Conservation (phyloP, 1,284 basidiomycete genomes). For the Erythrobasidium hasegawianum region DNA sequence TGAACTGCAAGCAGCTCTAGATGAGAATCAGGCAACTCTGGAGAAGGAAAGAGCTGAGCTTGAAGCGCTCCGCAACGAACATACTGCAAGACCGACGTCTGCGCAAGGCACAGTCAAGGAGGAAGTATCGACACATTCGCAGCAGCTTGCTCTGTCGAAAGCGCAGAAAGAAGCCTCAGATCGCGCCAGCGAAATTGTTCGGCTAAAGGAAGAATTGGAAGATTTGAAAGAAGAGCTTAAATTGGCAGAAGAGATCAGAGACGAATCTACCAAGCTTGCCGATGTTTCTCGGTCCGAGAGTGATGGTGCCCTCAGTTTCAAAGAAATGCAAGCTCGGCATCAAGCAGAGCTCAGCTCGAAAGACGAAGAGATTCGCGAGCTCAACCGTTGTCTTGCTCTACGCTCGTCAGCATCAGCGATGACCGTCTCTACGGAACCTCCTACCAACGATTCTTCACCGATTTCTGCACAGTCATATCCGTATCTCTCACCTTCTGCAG, state of each 20-base stretch:
- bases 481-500: slow-evolving; percentile 11
- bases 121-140: slow-evolving; percentile 49
- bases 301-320: neutral
- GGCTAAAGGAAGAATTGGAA: slow-evolving; percentile 57
- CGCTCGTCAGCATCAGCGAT: neutral
- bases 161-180: slow-evolving; percentile 45
- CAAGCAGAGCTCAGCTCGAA: slow-evolving; percentile 4
- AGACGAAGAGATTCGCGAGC: slow-evolving; percentile 9
- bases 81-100: slow-evolving; percentile 13
- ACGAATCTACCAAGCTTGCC: slow-evolving; percentile 9
- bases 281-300: slow-evolving; percentile 1
- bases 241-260: slow-evolving; percentile 36
- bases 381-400: neutral
- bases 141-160: slow-evolving; percentile 55
- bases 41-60: slow-evolving; percentile 91
- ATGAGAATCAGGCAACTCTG: slow-evolving; percentile 79
- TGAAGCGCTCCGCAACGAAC: slow-evolving; percentile 70
- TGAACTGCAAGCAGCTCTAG: slow-evolving; percentile 80
- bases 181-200: slow-evolving; percentile 42
- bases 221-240: slow-evolving; percentile 52
- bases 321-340: neutral
- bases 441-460: slow-evolving; percentile 12
- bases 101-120: slow-evolving; percentile 28
- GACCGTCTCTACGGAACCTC: slow-evolving; percentile 16
- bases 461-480: slow-evolving; percentile 4